Base-by-base conservation (phyloP, 116 monocot genomes). In the Dioscorea cayenensis region DNA sequence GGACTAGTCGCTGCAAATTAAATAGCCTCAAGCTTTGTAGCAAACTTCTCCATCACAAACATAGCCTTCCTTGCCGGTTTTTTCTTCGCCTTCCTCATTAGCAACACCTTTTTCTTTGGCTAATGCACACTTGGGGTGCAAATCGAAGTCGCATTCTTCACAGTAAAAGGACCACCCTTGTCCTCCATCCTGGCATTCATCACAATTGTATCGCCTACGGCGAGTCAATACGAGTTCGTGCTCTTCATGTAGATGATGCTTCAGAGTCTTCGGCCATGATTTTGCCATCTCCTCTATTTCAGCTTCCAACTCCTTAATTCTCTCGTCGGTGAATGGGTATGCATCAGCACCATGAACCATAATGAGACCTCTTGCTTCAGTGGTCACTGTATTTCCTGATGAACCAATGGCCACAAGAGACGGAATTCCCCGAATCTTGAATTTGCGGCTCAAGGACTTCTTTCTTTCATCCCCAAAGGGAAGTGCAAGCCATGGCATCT, bases 71-170 rank as follows among this genome's bases (percentile, higher is more conserved):
- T 61, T 73, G 22, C 63, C 79, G 20, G 21, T 28, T n/a, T 74
- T 58, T 48, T 10, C 50, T 14, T 60, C n/a, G 43, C 63, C 66
- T 14, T 73, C 60, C 16, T 20, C 72, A 18, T 36, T n/a, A 2
- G 10, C 65, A 61, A 48, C 25, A n/a, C 36, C 19, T 36, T 50
- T 52, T 1, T 28, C 68, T 49, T 76, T 32, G 0, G 52, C 75
- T 2, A 93, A 68, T 4, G 89, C 87, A 63, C 94, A 94, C 29
- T 79, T 67, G 18, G 94, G 94, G 64, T 94, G 88, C 66, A 90
- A 76, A 76, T 86, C 80, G 51, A 84, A 94, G 52, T 94, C 86
- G 19, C 94, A 94, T 13, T 79, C 50, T 25, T 49, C n/a, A 65
- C 90, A 94, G 63, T 73, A 77, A 76, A 84, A 94, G 1, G 90